Evolutionary conservation across 1,284 basidiomycete species (phyloP).

Genomic region (Sanghuangporus baumii): DNA sequence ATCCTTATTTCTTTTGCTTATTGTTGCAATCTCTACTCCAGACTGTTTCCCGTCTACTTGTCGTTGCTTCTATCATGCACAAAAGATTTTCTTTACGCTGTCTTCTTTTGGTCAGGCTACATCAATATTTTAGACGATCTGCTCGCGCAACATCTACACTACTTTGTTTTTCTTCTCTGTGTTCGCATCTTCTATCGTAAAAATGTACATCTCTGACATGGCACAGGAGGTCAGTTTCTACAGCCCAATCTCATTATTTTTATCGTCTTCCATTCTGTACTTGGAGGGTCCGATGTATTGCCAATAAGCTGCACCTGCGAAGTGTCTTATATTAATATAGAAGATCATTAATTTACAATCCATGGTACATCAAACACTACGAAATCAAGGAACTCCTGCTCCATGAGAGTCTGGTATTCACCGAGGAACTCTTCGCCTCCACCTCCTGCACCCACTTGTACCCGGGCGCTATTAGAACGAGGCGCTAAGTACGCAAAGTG

Average conservation of each 20-base stretch:
- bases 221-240: slow-evolving; percentile 2
- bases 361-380: slow-evolving; percentile 85
- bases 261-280: neutral
- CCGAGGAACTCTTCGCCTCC: slow-evolving; percentile 66
- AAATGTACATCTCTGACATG: slow-evolving; percentile 1
- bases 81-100: neutral
- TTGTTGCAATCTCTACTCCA: neutral
- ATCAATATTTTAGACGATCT: slow-evolving; percentile 7
- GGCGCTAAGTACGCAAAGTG: slow-evolving; percentile 82
- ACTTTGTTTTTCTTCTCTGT: neutral
- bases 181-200: neutral
- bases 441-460: slow-evolving; percentile 36
- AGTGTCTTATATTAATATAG: neutral
- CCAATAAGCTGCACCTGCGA: neutral
- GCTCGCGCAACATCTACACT: neutral
- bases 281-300: neutral
- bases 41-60: neutral
- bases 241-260: slow-evolving; percentile 1
- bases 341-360: slow-evolving; percentile 48
- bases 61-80: neutral
- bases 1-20: neutral
- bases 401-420: slow-evolving; percentile 87
- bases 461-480: slow-evolving; percentile 46
- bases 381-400: slow-evolving; percentile 93
- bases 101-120: neutral